These are phyloP conservation scores for Nicotiana undulata DNA, from an alignment of 257 asterid genomes.

Conservation along the genomic window DNA sequence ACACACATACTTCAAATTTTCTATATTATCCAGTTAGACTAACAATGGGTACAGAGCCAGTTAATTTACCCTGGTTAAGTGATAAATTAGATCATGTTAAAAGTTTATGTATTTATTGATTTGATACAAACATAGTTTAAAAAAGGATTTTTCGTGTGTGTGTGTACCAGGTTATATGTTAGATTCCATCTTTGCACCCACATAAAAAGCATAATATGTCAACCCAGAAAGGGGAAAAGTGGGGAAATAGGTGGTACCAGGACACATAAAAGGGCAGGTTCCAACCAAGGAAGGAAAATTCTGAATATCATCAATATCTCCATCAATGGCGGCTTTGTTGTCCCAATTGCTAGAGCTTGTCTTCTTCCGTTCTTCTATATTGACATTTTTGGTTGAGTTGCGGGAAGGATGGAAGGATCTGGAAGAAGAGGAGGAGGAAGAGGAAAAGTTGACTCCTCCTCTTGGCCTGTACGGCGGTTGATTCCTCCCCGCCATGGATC, in stretches of 20 bases:
- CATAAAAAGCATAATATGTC: neutral
- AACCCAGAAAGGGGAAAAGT: neutral
- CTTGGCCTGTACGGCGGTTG: conserved; percentile 3
- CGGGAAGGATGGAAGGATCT: conserved; percentile 3
- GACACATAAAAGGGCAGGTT: conserved; percentile 89
- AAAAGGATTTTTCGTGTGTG: too few species aligned
- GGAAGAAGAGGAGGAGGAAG: conserved; percentile 10
- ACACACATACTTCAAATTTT: neutral
- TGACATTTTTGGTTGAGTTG: conserved; percentile 5
- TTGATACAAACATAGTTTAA: too few species aligned
- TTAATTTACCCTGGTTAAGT: neutral
- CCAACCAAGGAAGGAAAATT: conserved; percentile 42
- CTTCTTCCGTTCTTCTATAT: conserved; percentile 8
- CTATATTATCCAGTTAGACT: neutral
- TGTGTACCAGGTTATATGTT: too few species aligned
- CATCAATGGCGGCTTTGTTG: conserved; percentile 2
- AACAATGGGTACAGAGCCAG: neutral
- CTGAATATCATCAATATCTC: conserved; percentile 19
- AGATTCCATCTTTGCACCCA: neutral
- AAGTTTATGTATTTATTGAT: neutral
- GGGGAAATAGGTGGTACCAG: conserved; percentile 34
- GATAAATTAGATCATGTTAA: neutral
- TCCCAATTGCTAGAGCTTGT: conserved; percentile 6
- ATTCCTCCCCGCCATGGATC: conserved; percentile 6
- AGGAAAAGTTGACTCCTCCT: neutral